Evolutionary conservation across 2,329 filamentous ascomycete species (phyloP).

Genomic region (Botryotinia narcissicola): DNA sequence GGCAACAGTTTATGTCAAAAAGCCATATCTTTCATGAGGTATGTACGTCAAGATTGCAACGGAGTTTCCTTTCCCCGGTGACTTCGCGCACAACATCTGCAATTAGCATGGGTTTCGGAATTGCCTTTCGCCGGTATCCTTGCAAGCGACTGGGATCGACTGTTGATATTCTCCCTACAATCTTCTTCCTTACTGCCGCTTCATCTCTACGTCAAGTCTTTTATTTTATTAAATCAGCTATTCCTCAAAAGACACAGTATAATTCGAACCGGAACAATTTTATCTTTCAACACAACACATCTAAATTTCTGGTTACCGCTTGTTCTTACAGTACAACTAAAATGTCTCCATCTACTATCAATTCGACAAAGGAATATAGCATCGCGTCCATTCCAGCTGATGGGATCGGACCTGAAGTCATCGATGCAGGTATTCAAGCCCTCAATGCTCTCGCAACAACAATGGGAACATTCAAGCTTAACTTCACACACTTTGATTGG

Average conservation of each 20-base stretch:
- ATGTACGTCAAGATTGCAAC: not conserved
- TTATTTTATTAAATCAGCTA: not conserved
- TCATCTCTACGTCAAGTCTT: not conserved
- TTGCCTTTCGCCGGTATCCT: not conserved
- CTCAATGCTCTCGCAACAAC: conserved; percentile 50
- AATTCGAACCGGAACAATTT: not conserved
- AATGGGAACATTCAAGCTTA: conserved; percentile 56
- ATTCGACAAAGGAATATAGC: conserved; percentile 40
- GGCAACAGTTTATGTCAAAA: not conserved
- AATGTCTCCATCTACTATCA: not conserved
- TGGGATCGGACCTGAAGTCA: conserved; percentile 63
- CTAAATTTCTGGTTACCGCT: not conserved
- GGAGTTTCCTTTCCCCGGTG: not conserved
- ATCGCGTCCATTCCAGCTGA: conserved; percentile 62
- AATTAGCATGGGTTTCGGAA: not conserved
- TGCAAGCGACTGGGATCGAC: not conserved
- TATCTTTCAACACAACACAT: not conserved
- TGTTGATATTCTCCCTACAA: not conserved
- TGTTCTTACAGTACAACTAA: not conserved
- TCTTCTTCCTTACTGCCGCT: not conserved
- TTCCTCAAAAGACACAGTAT: not conserved
- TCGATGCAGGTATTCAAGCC: conserved; percentile 58
- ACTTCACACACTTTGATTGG: conserved; percentile 61
- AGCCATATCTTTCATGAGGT: not conserved
- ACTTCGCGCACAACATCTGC: not conserved